A percentile compares a stretch with the other conserved stretches of the same genome.
Evolutionary conservation across 305 asterid species (phyloP).

Genomic region (Coffea humblotiana): DNA sequence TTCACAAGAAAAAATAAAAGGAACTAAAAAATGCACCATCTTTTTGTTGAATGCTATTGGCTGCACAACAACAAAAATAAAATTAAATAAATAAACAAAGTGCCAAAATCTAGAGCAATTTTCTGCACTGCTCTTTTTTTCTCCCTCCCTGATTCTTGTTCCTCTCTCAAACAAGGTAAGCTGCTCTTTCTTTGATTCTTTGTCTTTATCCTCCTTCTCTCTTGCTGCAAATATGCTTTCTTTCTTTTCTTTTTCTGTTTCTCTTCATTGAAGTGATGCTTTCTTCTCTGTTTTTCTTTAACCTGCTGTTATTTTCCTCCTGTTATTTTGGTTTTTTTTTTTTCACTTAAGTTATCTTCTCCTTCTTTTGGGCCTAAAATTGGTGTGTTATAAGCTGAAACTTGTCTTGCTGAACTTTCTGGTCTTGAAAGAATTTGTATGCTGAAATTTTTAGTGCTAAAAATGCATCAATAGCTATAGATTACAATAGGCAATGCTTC

Average conservation of each 20-base stretch:
- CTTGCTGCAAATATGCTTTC: neutral
- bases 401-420: neutral
- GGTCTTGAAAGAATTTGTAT: neutral
- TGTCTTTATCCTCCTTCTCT: neutral
- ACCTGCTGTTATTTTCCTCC: neutral
- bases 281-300: neutral
- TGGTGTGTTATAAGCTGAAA: neutral
- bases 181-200: neutral
- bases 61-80: neutral
- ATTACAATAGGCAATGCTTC: neutral
- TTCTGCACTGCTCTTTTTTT: neutral
- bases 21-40: neutral
- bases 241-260: neutral
- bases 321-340: neutral
- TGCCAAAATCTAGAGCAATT: neutral
- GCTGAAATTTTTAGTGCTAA: neutral
- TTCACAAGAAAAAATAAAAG: no score
- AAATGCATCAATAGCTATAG: neutral
- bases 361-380: neutral
- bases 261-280: neutral
- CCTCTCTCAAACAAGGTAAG: neutral
- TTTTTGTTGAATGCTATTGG: neutral
- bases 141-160: neutral
- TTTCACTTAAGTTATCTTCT: neutral
- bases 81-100: no score